These are phyloP conservation scores for Wallacemonas sp. DNA, from an alignment of 208 protist species.

Conservation along the genomic window DNA sequence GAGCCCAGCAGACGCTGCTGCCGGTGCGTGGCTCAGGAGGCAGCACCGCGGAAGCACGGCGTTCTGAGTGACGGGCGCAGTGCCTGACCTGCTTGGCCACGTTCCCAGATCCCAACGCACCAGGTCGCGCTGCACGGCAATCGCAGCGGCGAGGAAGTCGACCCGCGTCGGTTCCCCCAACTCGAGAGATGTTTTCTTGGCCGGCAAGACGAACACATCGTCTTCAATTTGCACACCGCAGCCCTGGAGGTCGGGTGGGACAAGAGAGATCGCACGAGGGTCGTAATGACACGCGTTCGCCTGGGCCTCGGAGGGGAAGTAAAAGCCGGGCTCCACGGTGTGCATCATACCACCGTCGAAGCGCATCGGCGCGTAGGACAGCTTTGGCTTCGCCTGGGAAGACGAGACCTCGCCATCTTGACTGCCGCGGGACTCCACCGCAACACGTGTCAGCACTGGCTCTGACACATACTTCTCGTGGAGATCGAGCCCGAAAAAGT, in stretches of 20 bases:
- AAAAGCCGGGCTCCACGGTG: slow-evolving; percentile 68
- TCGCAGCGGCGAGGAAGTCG: slow-evolving; percentile 13
- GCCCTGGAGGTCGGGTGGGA: slow-evolving; percentile 23
- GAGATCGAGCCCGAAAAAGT: slow-evolving; percentile 63
- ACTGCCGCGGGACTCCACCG: too few relatives aligned
- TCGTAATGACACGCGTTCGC: slow-evolving; percentile 18
- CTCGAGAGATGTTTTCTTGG: not conserved
- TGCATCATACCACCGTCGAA: slow-evolving; percentile 60
- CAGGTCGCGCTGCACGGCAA: slow-evolving; percentile 4
- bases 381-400: not conserved
- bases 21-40: not conserved
- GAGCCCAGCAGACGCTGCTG: not conserved
- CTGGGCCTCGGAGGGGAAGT: slow-evolving; percentile 31
- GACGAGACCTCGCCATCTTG: too few relatives aligned
- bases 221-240: slow-evolving; percentile 62
- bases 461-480: slow-evolving; percentile 34
- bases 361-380: slow-evolving; percentile 4
- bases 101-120: not conserved
- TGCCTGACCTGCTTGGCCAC: not conserved
- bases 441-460: not conserved
- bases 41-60: slow-evolving; percentile 20
- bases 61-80: too few relatives aligned
- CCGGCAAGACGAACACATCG: slow-evolving; percentile 53
- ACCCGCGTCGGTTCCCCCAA: slow-evolving; percentile 2
- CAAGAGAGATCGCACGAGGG: slow-evolving; percentile 15